These are phyloP conservation scores for Westerdykella aurantiaca DNA, from an alignment of 2,329 filamentous ascomycete genomes.

Conservation along the genomic window DNA sequence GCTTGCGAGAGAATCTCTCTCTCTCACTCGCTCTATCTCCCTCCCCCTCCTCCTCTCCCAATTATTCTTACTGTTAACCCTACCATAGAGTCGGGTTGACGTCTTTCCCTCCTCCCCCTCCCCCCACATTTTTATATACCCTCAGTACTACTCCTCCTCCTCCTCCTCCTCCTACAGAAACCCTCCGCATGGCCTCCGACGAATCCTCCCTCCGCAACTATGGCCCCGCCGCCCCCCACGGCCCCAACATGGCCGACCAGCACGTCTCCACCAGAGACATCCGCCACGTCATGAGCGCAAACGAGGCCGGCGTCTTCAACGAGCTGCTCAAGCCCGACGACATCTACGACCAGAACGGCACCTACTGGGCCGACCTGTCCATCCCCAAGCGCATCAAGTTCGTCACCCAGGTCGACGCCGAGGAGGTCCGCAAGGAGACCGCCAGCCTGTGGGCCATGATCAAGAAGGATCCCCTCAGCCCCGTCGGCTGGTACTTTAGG, in stretches of 20 bases:
- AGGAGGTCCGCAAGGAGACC: slow-evolving; percentile 65
- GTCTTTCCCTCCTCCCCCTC: too few species aligned
- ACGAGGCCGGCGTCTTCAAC: slow-evolving; percentile 63
- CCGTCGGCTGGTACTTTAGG: slow-evolving; percentile 78
- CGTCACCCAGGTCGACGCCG: slow-evolving; percentile 64
- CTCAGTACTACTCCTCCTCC: too few species aligned
- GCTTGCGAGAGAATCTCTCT: background rate
- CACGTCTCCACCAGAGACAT: slow-evolving; percentile 40
- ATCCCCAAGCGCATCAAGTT: slow-evolving; percentile 66
- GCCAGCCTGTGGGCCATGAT: slow-evolving; percentile 66
- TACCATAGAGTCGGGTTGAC: too few species aligned
- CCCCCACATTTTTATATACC: too few species aligned
- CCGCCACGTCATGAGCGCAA: slow-evolving; percentile 47
- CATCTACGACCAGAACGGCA: slow-evolving; percentile 72
- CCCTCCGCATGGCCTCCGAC: background rate
- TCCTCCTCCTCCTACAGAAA: background rate
- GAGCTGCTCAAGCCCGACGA: slow-evolving; percentile 82
- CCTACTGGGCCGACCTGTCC: slow-evolving; percentile 89
- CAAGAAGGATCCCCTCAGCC: slow-evolving; percentile 79
- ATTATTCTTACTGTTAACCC: too few species aligned
- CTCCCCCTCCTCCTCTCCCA: too few species aligned
- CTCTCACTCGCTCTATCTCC: background rate
- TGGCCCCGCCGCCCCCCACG: slow-evolving; percentile 45
- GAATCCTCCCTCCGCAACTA: slow-evolving; percentile 42
- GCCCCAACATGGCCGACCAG: slow-evolving; percentile 42